Evolutionary conservation across 192 early-diverging fungal genomes (phyloP).

Genomic region (Physocladia obscura): DNA sequence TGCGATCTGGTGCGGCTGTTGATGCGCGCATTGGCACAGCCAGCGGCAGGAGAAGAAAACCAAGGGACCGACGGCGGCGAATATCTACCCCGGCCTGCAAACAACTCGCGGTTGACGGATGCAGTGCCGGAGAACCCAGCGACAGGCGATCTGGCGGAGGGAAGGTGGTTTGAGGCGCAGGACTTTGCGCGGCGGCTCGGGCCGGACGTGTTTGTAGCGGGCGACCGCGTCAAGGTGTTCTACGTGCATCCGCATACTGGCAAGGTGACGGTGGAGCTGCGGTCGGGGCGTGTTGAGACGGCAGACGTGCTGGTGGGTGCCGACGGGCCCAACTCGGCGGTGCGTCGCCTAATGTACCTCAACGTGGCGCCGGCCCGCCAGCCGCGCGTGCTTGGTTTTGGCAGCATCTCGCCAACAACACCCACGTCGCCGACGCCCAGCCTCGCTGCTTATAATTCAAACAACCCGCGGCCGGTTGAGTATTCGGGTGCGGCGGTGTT

Average conservation of each 20-base stretch:
- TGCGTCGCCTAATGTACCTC: conserved; percentile 42
- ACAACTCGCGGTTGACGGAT: conserved; percentile 33
- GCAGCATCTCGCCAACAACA: background rate
- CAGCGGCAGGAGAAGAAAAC: no score
- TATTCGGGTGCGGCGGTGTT: conserved; percentile 39
- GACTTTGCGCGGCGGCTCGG: conserved; percentile 39
- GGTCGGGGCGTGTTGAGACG: conserved; percentile 43
- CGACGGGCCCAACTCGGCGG: conserved; percentile 51
- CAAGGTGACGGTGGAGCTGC: conserved; percentile 41
- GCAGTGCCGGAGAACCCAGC: conserved; percentile 17
- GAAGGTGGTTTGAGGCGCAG: conserved; percentile 47
- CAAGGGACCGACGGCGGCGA: conserved; percentile 18
- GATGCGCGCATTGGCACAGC: conserved; percentile 44
- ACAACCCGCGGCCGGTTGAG: conserved; percentile 32
- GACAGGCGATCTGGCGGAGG: conserved; percentile 42
- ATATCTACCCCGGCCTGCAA: conserved; percentile 35
- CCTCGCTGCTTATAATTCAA: background rate
- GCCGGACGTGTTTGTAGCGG: conserved; percentile 19
- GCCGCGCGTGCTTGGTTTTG: background rate
- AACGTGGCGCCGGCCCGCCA: background rate
- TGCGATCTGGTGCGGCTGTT: conserved; percentile 49
- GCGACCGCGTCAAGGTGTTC: conserved; percentile 45
- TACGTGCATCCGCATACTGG: conserved; percentile 44
- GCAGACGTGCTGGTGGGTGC: conserved; percentile 48
- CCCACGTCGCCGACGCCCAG: background rate